Evolutionary conservation across 169 alveolate genomes (phyloP).

Genomic region (Plasmodium vinckei): DNA sequence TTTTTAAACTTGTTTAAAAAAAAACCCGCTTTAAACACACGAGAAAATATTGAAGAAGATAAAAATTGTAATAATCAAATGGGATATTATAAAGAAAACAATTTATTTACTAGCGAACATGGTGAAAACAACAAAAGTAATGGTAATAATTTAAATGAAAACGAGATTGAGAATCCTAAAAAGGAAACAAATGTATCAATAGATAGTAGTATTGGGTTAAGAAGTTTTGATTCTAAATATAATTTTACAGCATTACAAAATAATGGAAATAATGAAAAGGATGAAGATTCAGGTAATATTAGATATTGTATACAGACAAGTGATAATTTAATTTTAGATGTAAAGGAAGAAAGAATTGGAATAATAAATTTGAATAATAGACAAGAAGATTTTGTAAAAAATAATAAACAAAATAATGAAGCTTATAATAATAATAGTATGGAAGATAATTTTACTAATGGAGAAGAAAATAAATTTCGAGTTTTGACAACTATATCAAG

Average conservation of each 20-base stretch:
- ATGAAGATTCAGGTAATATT: not conserved
- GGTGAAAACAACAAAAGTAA: not conserved
- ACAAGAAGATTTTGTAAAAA: not conserved
- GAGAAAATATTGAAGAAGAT: too few species aligned
- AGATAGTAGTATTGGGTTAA: too few species aligned
- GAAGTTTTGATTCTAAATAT: too few species aligned
- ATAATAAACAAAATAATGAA: not conserved
- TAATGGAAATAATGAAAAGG: not conserved
- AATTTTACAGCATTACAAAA: too few species aligned
- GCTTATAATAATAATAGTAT: not conserved
- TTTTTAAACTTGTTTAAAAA: too few species aligned
- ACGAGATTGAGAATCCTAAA: too few species aligned
- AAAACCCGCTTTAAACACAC: too few species aligned
- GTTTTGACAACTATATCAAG: not conserved
- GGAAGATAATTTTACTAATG: not conserved
- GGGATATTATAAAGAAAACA: not conserved
- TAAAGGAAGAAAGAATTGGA: not conserved
- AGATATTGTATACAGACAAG: not conserved
- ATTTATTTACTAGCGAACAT: not conserved
- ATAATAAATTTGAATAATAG: not conserved
- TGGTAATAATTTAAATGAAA: not conserved
- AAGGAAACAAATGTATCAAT: too few species aligned
- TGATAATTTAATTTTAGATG: not conserved
- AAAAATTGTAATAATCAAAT: not conserved
- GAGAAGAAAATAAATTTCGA: too few species aligned